A percentile compares a stretch with the other conserved stretches of the same genome.
phyloP scores from a whole-genome alignment of 768 basidiomycete genomes.

The Leccinum obscurum region DNA sequence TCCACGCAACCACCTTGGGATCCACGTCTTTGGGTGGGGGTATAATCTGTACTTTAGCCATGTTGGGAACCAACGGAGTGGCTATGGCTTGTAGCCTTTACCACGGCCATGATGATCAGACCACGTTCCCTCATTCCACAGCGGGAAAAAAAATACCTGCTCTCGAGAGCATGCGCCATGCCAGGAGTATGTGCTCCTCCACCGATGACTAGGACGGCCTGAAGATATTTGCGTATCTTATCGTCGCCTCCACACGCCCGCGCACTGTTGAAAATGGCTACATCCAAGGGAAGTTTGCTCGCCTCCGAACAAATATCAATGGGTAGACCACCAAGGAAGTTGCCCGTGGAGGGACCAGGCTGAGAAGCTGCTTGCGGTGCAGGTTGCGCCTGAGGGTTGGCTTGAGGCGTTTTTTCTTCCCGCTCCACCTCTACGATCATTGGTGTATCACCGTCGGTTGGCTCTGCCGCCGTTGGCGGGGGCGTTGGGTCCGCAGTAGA shows the following conservation, averaged over 20 bases:
- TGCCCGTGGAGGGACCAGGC: slow-evolving; percentile 28
- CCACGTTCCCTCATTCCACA: neutral
- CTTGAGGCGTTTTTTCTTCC: slow-evolving; percentile 36
- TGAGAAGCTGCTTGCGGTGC: slow-evolving; percentile 14
- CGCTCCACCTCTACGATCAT: slow-evolving; percentile 50
- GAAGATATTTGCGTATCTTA: slow-evolving; percentile 85
- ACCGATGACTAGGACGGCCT: slow-evolving; percentile 85
- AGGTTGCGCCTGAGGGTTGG: slow-evolving; percentile 29
- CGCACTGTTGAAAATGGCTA: slow-evolving; percentile 90
- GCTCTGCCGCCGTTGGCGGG: slow-evolving; percentile 24
- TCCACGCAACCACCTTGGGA: slow-evolving; percentile 89
- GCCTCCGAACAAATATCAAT: slow-evolving; percentile 86
- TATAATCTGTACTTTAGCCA: slow-evolving; percentile 89
- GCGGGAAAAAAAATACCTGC: slow-evolving; percentile 52
- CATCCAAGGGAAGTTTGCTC: slow-evolving; percentile 86
- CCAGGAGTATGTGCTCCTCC: slow-evolving; percentile 81
- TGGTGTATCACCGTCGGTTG: slow-evolving; percentile 31
- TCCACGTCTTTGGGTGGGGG: slow-evolving; percentile 95
- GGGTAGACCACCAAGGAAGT: slow-evolving; percentile 44
- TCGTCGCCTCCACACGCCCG: slow-evolving; percentile 88
- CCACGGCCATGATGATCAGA: slow-evolving; percentile 7
- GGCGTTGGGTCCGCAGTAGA: slow-evolving; percentile 35
- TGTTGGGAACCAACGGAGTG: slow-evolving; percentile 75
- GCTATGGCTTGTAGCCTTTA: slow-evolving; percentile 74
- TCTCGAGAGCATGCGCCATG: slow-evolving; percentile 83